Evolutionary conservation across 257 asterid genomes (phyloP).

Genomic region (Cordia subcordata): DNA sequence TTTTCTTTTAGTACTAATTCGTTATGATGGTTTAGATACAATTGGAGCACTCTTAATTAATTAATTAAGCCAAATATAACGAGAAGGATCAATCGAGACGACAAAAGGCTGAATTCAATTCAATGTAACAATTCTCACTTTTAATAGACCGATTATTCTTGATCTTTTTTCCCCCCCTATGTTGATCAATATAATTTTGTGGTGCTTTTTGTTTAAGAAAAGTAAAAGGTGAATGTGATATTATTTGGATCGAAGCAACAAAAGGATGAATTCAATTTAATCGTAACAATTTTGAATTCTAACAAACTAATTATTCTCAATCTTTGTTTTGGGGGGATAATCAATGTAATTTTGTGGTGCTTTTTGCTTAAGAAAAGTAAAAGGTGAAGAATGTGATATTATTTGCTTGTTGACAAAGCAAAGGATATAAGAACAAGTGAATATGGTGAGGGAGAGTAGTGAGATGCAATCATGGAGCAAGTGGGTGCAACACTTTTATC

Average conservation of each 20-base stretch:
- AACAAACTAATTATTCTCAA: slow-evolving; percentile 9
- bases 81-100: too few species aligned
- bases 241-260: too few species aligned
- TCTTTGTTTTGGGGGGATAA: too few species aligned
- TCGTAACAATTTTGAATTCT: slow-evolving; percentile 39
- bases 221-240: slow-evolving; percentile 13
- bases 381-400: slow-evolving; percentile 12
- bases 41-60: too few species aligned
- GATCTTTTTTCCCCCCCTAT: too few species aligned
- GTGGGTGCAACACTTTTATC: slow-evolving; percentile 43
- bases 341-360: slow-evolving; percentile 3
- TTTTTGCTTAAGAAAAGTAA: slow-evolving; percentile 17
- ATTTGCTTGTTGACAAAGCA: slow-evolving; percentile 44
- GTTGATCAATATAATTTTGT: slow-evolving; percentile 1
- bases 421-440: slow-evolving; percentile 35
- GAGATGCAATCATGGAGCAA: slow-evolving; percentile 36
- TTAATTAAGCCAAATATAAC: too few species aligned
- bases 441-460: too few species aligned
- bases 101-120: too few species aligned
- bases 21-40: slow-evolving; percentile 20
- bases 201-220: slow-evolving; percentile 16
- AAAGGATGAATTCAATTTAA: too few species aligned
- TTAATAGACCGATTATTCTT: slow-evolving; percentile 15
- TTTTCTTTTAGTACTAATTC: slow-evolving; percentile 9
- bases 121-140: slow-evolving; percentile 40